Base-by-base conservation (phyloP, 495 filamentous ascomycete species). In the Thermothielavioides terrestris region DNA sequence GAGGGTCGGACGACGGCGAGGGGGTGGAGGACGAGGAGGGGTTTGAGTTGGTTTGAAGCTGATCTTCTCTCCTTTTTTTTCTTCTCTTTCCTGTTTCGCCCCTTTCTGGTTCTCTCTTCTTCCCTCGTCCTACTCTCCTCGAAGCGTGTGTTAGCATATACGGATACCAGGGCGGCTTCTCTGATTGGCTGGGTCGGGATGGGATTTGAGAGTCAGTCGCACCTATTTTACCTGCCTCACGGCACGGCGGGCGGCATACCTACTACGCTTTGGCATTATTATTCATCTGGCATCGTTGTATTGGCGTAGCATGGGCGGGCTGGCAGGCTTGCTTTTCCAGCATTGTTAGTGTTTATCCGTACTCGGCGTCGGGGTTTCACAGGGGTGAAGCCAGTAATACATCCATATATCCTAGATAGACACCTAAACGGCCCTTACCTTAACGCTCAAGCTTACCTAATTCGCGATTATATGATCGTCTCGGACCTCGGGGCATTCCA, bases 1-100 rank as follows among this genome's bases (percentile, higher is more conserved):
- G 21, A 6, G 25, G 40, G 11, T 21, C n/a, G 3, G 9, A 28
- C 32, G 20, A 46, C 15, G 20, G 50, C 6, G 41, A 58, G 12
- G 34, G 52, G 8, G 52, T 55, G 15, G 25, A 48, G n/a, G 70
- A 72, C 46, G 69, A 72, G 21, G 70, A 72, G 8, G 72, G 68
- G 34, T 75, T 75, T 34, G 72, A 74, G 58, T 53, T 75, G 31
- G 48, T 75, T 23, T 74, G 57, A 67, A 26, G 9, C 12, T 8
- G n/a, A n/a, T n/a, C n/a, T 25, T 34, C 15, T 17, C 21, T 14
- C 23, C 7, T 22, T 46, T 36, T 35, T 15, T 11, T 35, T 52
- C 21, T 43, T 28, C 8, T 25, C 6, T 10, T 43, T 26, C 8
- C 20, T 35, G 17, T 6, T 48, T 39, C 12, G 9, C 11, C 17